Percentiles rank a stretch among this genome's conserved stretches.
phyloP scores from a whole-genome alignment of 495 filamentous ascomycete genomes.

The Xylaria flabelliformis region DNA sequence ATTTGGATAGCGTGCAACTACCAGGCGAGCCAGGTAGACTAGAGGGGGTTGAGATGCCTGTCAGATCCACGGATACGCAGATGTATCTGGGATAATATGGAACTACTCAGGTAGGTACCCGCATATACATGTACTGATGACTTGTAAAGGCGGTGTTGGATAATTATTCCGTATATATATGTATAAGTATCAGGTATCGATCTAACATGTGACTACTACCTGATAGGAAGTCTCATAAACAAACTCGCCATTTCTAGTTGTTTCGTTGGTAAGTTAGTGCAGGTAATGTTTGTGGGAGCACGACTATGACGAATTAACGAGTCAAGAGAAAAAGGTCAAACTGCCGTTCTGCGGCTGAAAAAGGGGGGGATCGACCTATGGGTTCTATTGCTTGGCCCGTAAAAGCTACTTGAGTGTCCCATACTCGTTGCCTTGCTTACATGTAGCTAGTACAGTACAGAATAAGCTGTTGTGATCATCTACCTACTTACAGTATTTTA shows the following conservation, averaged over 20 bases:
- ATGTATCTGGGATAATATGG: conserved; percentile 13
- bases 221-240: not conserved
- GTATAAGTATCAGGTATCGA: not conserved
- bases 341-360: conserved; percentile 18
- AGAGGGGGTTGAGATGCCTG: conserved; percentile 8
- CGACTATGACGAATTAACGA: conserved; percentile 25
- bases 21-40: not conserved
- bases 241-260: not conserved
- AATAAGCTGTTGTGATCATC: not conserved
- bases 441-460: not conserved
- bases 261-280: not conserved
- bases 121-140: not conserved
- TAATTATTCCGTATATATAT: not conserved
- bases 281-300: not conserved
- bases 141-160: conserved; percentile 12
- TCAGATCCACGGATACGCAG: conserved; percentile 18
- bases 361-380: conserved; percentile 2
- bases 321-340: conserved; percentile 7
- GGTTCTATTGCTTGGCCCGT: not conserved
- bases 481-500: not conserved
- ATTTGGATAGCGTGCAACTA: not conserved
- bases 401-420: not conserved
- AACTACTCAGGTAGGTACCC: not conserved
- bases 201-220: not conserved
- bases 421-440: not conserved